phyloP scores from a whole-genome alignment of 1,139 yeast genomes.

The Arxiozyma slooffiae region DNA sequence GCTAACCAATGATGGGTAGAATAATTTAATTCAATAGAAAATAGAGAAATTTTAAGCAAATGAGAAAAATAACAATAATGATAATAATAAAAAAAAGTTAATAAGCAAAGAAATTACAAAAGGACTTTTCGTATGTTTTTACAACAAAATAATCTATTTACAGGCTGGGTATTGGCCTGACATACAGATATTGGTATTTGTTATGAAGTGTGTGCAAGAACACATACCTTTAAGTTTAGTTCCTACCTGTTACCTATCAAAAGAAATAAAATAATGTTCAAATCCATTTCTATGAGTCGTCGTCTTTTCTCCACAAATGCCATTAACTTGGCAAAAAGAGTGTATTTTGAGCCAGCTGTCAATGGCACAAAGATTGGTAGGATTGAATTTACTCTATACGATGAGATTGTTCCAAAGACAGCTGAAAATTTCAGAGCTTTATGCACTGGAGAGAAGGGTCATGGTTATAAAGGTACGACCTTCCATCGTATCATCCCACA shows the following conservation, averaged over 20 bases:
- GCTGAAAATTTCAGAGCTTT: constrained; percentile 67
- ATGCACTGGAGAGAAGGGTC: constrained; percentile 49
- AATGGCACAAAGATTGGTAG: constrained; percentile 69
- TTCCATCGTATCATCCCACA: constrained; percentile 94
- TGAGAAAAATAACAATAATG: too few relatives aligned
- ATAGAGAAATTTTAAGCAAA: too few relatives aligned
- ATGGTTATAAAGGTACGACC: constrained; percentile 71
- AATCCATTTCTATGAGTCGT: neutral
- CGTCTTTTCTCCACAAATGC: constrained; percentile 24
- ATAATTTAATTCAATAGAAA: too few relatives aligned
- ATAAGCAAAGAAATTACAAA: too few relatives aligned
- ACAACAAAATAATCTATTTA: too few relatives aligned
- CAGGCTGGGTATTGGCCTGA: too few relatives aligned
- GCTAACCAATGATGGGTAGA: too few relatives aligned
- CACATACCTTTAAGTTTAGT: too few relatives aligned
- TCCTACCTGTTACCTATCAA: neutral
- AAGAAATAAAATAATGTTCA: neutral
- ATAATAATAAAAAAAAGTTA: too few relatives aligned
- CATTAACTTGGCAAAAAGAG: constrained; percentile 41
- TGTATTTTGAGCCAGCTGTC: constrained; percentile 76
- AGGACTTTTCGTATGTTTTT: too few relatives aligned
- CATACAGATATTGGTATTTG: too few relatives aligned
- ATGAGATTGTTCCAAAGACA: constrained; percentile 87
- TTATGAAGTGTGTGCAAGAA: too few relatives aligned
- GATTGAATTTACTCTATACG: constrained; percentile 69